Percentiles rank a stretch among this genome's conserved stretches.
Evolutionary conservation across 202 grass and related monocot species (phyloP).

Genomic region (Carex arenaria): DNA sequence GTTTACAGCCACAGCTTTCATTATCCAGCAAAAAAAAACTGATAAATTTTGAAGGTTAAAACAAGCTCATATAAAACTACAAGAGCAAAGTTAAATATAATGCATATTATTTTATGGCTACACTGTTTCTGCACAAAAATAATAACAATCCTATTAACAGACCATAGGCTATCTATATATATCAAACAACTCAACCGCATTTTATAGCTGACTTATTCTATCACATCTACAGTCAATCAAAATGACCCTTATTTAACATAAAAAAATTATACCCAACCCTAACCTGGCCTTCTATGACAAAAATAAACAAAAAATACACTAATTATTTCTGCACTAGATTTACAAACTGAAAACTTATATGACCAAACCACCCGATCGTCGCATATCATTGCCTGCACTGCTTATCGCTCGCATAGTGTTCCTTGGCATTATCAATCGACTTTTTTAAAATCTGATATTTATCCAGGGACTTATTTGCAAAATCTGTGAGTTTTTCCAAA

Average conservation of each 20-base stretch:
- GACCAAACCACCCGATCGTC: neutral
- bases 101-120: neutral
- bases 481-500: constrained; percentile 43
- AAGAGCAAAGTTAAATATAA: neutral
- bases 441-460: constrained; percentile 43
- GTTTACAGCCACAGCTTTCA: neutral
- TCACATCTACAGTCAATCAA: constrained; percentile 45
- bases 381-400: neutral
- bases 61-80: neutral
- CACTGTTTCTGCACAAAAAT: neutral
- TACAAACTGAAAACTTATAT: constrained; percentile 30
- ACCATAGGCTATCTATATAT: constrained; percentile 6
- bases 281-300: constrained; percentile 32
- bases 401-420: constrained; percentile 12
- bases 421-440: constrained; percentile 30
- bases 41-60: neutral
- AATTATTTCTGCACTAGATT: constrained; percentile 37
- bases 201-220: constrained; percentile 25
- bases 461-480: constrained; percentile 45
- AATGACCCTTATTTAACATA: constrained; percentile 10
- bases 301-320: constrained; percentile 17
- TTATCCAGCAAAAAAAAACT: neutral
- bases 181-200: constrained; percentile 20
- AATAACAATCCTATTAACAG: constrained; percentile 12
- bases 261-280: constrained; percentile 24